phyloP scores from a whole-genome alignment of 495 filamentous ascomycete species.

The Recurvomyces mirabilis region DNA sequence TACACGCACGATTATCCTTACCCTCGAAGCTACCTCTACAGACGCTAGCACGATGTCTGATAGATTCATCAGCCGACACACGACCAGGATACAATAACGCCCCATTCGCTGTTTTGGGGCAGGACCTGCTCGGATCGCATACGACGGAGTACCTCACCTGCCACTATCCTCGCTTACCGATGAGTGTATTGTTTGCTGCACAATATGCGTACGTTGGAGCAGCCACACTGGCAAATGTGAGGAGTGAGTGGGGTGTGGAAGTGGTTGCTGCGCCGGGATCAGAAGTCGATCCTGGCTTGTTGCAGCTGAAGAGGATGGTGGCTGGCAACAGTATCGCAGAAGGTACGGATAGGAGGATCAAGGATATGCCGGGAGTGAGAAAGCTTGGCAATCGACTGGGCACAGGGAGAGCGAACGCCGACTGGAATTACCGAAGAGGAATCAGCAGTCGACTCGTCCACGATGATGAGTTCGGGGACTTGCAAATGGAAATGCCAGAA shows the following conservation, averaged over 20 bases:
- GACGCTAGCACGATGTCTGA: conserved; percentile 72
- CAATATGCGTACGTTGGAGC: conserved; percentile 71
- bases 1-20: conserved; percentile 82
- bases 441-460: conserved; percentile 60
- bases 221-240: conserved; percentile 55
- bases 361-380: conserved; percentile 13
- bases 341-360: conserved; percentile 28
- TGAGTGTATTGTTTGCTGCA: conserved; percentile 68
- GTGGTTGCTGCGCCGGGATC: conserved; percentile 66
- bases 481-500: too few relatives aligned
- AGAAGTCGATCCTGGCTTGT: conserved; percentile 86
- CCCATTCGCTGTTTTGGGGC: conserved; percentile 69
- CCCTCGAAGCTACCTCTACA: conserved; percentile 70
- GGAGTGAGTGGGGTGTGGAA: conserved; percentile 84
- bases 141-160: conserved; percentile 75
- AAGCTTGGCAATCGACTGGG: conserved; percentile 12
- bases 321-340: conserved; percentile 42
- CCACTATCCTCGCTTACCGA: conserved; percentile 79
- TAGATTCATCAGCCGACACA: conserved; percentile 71
- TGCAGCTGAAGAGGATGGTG: conserved; percentile 60
- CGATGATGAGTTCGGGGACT: conserved; percentile 70
- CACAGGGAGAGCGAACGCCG: conserved; percentile 33
- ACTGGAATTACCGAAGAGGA: conserved; percentile 54
- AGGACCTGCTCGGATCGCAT: conserved; percentile 73
- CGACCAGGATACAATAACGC: conserved; percentile 68